Conservation (phyloP, 345 rosid genomes). For the Heritiera fomes region DNA sequence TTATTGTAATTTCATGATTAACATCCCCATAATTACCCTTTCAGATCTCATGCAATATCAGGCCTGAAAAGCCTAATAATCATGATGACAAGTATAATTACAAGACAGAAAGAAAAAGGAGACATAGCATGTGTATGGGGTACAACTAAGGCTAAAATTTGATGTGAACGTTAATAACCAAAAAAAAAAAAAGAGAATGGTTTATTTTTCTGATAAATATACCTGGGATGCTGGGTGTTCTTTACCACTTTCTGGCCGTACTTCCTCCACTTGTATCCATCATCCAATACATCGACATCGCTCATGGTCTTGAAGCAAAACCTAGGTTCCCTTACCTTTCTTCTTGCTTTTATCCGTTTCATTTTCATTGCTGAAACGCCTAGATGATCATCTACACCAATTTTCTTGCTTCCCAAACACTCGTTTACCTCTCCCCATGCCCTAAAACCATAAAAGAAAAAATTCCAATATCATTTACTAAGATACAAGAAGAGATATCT, state of each 20-base stretch:
- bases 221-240: slow-evolving; percentile 99
- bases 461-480: not conserved
- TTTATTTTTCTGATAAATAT: not conserved
- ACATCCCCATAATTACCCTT: slow-evolving; percentile 2
- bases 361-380: slow-evolving; percentile 67
- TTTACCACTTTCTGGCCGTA: slow-evolving; percentile 99
- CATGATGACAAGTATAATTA: slow-evolving; percentile 30
- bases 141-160: slow-evolving; percentile 28
- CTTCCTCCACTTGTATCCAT: slow-evolving; percentile 98
- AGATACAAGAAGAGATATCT: slow-evolving; percentile 15
- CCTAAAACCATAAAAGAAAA: slow-evolving; percentile 33
- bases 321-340: slow-evolving; percentile 95
- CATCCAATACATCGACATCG: slow-evolving; percentile 92
- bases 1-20: slow-evolving; percentile 7
- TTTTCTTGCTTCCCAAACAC: slow-evolving; percentile 42
- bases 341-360: slow-evolving; percentile 82
- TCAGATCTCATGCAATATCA: slow-evolving; percentile 31
- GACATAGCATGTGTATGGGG: slow-evolving; percentile 37
- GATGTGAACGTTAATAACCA: slow-evolving; percentile 18
- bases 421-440: slow-evolving; percentile 56
- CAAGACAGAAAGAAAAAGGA: slow-evolving; percentile 5
- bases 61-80: slow-evolving; percentile 32
- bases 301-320: slow-evolving; percentile 98
- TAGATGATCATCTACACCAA: slow-evolving; percentile 34
- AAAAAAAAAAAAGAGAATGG: not conserved